Conservation (phyloP, 1,139 yeast species). For the Lodderomyces parapsilosis region DNA sequence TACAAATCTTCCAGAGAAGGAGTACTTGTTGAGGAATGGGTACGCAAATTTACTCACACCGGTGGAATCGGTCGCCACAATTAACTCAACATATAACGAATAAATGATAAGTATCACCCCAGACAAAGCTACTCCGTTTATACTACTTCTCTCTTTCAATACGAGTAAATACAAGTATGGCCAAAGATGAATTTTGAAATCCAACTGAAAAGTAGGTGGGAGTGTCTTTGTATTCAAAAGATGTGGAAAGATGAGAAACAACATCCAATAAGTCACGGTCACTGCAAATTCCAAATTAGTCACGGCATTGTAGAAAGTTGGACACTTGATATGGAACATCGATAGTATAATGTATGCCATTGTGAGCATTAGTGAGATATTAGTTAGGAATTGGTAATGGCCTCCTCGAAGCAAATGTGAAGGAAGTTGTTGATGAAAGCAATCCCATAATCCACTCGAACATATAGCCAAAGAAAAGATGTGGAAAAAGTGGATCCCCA, state of each 20-base stretch:
- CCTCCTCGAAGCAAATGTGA: slow-evolving; percentile 50
- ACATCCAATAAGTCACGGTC: slow-evolving; percentile 23
- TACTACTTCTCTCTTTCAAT: slow-evolving; percentile 5
- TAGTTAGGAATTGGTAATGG: slow-evolving; percentile 62
- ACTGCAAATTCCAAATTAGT: slow-evolving; percentile 23
- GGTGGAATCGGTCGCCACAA: slow-evolving; percentile 7
- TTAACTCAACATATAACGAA: slow-evolving; percentile 13
- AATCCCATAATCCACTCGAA: slow-evolving; percentile 12
- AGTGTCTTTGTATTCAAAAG: slow-evolving; percentile 20
- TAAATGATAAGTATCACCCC: slow-evolving; percentile 9
- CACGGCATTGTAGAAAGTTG: slow-evolving; percentile 13
- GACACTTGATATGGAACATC: slow-evolving; percentile 1
- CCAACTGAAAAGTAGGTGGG: slow-evolving; percentile 17
- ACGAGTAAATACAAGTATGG: slow-evolving; percentile 18
- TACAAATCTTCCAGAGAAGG: slow-evolving; percentile 7
- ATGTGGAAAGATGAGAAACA: slow-evolving; percentile 19
- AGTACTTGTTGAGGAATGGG: slow-evolving; percentile 18
- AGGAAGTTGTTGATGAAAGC: slow-evolving; percentile 27
- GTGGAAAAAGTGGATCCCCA: background rate
- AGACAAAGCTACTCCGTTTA: slow-evolving; percentile 5
- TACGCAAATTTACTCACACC: slow-evolving; percentile 19
- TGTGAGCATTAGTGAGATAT: slow-evolving; percentile 32
- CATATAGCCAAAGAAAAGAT: slow-evolving; percentile 9
- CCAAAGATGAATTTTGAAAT: slow-evolving; percentile 23
- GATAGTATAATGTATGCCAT: slow-evolving; percentile 7